These are phyloP conservation scores for Singerocomus inundabilis DNA, from an alignment of 1,284 basidiomycete genomes.

Conservation along the genomic window DNA sequence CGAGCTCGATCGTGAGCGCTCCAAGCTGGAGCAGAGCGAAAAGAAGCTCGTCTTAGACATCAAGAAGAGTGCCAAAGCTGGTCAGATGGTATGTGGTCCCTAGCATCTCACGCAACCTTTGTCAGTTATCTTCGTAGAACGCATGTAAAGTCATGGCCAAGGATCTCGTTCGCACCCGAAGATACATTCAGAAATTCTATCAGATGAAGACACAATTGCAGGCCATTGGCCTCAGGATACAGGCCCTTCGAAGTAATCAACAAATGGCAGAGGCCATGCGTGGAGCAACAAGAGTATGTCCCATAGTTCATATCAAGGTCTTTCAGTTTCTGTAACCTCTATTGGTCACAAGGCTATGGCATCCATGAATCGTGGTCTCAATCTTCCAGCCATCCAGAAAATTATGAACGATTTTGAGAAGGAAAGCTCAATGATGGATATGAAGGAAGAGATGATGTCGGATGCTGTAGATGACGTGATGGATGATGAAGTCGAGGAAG, in stretches of 20 bases:
- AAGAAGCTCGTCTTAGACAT: slow-evolving; percentile 94
- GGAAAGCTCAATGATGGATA: slow-evolving; percentile 98
- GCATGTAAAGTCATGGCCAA: slow-evolving; percentile 99
- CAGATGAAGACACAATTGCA: slow-evolving; percentile 99
- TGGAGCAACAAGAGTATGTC: slow-evolving; percentile 87
- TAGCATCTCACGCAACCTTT: slow-evolving; percentile 5
- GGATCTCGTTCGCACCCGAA: slow-evolving; percentile 92
- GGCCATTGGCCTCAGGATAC: slow-evolving; percentile 93
- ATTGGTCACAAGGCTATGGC: slow-evolving; percentile 81
- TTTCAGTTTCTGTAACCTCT: not conserved
- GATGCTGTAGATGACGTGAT: slow-evolving; percentile 98
- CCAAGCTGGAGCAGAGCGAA: slow-evolving; percentile 93
- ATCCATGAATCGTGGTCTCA: slow-evolving; percentile 95
- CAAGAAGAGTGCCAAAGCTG: slow-evolving; percentile 93
- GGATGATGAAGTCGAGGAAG: slow-evolving; percentile 91
- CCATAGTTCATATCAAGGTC: slow-evolving; percentile 3
- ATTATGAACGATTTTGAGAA: slow-evolving; percentile 99
- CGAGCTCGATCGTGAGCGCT: slow-evolving; percentile 93
- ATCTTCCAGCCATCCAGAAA: slow-evolving; percentile 90
- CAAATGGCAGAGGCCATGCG: slow-evolving; percentile 99
- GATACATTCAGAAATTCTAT: slow-evolving; percentile 98
- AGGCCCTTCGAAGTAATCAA: slow-evolving; percentile 94
- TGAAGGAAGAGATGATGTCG: slow-evolving; percentile 99
- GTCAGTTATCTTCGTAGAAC: slow-evolving; percentile 54
- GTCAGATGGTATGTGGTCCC: slow-evolving; percentile 78